Evolutionary conservation across 306 rosid genomes (phyloP), one percentile per base, ranked within the genome.

Genomic region (Crotalaria pallida): DNA sequence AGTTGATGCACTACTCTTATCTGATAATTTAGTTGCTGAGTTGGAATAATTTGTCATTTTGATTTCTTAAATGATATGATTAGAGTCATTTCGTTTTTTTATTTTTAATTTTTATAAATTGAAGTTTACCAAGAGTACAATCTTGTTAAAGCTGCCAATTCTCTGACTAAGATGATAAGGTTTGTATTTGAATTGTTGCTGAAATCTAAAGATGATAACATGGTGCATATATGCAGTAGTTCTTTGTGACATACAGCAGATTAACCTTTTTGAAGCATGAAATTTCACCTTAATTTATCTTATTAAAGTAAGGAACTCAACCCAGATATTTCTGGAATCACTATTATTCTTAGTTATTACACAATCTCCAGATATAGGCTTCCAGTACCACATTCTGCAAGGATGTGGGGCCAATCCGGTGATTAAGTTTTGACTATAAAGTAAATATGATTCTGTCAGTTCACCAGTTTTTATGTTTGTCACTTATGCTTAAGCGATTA

Each of bases 51-150:
- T 58, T 41, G 44, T 24, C 15, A 36, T 34, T 72, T 49, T 34
- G 16, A 53, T 51, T 15, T 34, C 45, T 72, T 61, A 12, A 36
- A 55, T 73, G 41, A 63, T 51, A 62, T 62, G 64, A 62, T 71
- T 63, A 1, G 10, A 19, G 40, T 68, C 17, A 23, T 40, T 36
- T 21, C 22, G 8, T 68, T 11, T 22, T 16, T 48, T 33, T 27
- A 3, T 27, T 27, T 27, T 27, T 34, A 23, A 38, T 27, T 27
- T 27, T 27, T 27, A 3, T 34, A 23, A 38, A 26, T 22, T 33
- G 50, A 31, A 50, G 21, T 18, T 67, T 29, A 68, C 38, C 36
- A 13, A 67, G 60, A 48, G 7, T 7, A 12, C 22, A 18, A 34
- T 34, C 50, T 40, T 19, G 24, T 34, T 12, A 3, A 51, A 67